Conservation (phyloP, 768 basidiomycete species). For the Tubosaeta sp. region DNA sequence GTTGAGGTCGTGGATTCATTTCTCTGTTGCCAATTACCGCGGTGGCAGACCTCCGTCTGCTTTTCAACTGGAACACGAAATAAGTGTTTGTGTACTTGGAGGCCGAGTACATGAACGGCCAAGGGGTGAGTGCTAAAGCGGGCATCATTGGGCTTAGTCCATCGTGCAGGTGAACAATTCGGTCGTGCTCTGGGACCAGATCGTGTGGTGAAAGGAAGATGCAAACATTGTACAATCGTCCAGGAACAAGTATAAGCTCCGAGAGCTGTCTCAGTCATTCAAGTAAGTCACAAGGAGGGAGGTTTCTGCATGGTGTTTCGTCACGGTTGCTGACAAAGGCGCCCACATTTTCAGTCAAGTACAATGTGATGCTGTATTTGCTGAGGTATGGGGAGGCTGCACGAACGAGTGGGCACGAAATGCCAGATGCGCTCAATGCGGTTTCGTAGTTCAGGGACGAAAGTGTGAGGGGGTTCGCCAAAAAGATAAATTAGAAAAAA, state of each 20-base stretch:
- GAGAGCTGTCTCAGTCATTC: conserved; percentile 70
- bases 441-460: conserved; percentile 17
- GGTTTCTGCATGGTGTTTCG: conserved; percentile 22
- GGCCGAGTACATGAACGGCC: conserved; percentile 72
- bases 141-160: conserved; percentile 10
- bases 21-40: conserved; percentile 15
- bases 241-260: conserved; percentile 82
- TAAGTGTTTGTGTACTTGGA: conserved; percentile 85
- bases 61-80: conserved; percentile 98
- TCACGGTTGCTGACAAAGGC: no score
- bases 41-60: conserved; percentile 63
- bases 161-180: conserved; percentile 60
- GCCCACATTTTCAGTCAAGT: conserved; percentile 73
- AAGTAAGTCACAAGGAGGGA: conserved; percentile 48
- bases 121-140: conserved; percentile 77
- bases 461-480: no score
- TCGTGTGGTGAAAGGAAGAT: conserved; percentile 76
- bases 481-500: no score
- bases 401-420: conserved; percentile 36
- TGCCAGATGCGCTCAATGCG: conserved; percentile 31
- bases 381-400: conserved; percentile 75
- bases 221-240: conserved; percentile 49
- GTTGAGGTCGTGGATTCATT: conserved; percentile 28
- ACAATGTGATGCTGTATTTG: conserved; percentile 85
- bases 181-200: conserved; percentile 90